Conservation (phyloP, 495 filamentous ascomycete genomes). For the Penicillium paradoxum region DNA sequence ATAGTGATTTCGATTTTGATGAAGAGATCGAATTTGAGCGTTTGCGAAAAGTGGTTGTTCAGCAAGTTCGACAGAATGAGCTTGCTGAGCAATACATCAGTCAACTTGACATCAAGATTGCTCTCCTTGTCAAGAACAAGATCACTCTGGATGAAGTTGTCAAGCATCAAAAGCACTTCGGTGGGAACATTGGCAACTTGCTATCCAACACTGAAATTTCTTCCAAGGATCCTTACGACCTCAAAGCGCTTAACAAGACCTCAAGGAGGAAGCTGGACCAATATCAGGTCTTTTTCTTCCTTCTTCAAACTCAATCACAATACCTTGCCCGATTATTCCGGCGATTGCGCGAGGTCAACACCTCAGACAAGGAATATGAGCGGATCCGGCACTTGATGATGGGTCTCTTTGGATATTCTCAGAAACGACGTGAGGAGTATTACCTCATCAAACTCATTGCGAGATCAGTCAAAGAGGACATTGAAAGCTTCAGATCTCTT, state of each 20-base stretch:
- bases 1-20: constrained; percentile 98
- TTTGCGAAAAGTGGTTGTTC: constrained; percentile 87
- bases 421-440: constrained; percentile 95
- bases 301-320: constrained; percentile 92
- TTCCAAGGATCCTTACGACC: constrained; percentile 87
- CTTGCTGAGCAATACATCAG: constrained; percentile 96
- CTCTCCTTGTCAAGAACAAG: constrained; percentile 96
- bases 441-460: constrained; percentile 88
- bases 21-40: constrained; percentile 96
- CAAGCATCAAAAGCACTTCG: constrained; percentile 93
- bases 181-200: constrained; percentile 81
- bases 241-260: constrained; percentile 95
- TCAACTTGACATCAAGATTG: constrained; percentile 98
- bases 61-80: constrained; percentile 95
- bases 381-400: constrained; percentile 89
- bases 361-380: constrained; percentile 87
- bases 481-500: constrained; percentile 65
- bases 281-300: constrained; percentile 97
- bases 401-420: constrained; percentile 94
- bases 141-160: constrained; percentile 98
- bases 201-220: constrained; percentile 82
- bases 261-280: constrained; percentile 91
- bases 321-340: constrained; percentile 88
- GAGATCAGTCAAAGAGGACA: constrained; percentile 78
- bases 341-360: constrained; percentile 75